Evolutionary conservation across 805 yeast genomes (phyloP).

Genomic region (Yarrowia yakushimensis): DNA sequence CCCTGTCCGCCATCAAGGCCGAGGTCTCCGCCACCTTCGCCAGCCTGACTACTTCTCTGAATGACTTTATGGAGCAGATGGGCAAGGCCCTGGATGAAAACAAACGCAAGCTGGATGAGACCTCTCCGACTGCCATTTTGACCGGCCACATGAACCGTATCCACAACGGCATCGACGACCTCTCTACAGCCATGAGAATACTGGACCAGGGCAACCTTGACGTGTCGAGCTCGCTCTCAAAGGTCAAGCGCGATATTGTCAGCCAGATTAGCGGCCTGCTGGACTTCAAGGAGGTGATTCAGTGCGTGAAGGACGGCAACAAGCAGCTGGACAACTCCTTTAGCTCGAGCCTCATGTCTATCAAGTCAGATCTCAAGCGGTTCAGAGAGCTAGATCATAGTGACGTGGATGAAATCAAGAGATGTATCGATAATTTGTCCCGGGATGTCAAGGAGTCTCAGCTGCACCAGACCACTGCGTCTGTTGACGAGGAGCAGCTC

Average conservation of each 20-base stretch:
- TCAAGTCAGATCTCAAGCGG: constrained; percentile 6
- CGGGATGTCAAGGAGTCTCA: not conserved
- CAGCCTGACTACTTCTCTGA: not conserved
- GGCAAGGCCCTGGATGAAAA: constrained; percentile 12
- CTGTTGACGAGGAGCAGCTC: not conserved
- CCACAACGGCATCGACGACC: constrained; percentile 1
- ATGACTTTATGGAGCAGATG: constrained; percentile 11
- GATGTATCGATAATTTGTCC: not conserved
- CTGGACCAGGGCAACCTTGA: constrained; percentile 10
- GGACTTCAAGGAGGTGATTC: not conserved
- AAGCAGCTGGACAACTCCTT: not conserved
- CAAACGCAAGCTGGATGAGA: constrained; percentile 16
- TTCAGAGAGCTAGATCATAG: not conserved
- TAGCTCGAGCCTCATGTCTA: constrained; percentile 2
- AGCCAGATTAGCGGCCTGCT: not conserved
- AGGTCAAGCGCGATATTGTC: not conserved
- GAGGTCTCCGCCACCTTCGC: constrained; percentile 15
- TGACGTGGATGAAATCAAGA: constrained; percentile 6
- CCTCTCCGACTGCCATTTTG: constrained; percentile 5
- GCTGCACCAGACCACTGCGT: not conserved
- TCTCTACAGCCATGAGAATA: not conserved
- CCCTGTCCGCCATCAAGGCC: not conserved
- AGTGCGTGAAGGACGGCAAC: not conserved
- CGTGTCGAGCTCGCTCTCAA: not conserved
- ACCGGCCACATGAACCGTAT: constrained; percentile 19